Base-by-base conservation (phyloP, 805 yeast genomes). In the Groenewaldozyma tartarivorans region DNA sequence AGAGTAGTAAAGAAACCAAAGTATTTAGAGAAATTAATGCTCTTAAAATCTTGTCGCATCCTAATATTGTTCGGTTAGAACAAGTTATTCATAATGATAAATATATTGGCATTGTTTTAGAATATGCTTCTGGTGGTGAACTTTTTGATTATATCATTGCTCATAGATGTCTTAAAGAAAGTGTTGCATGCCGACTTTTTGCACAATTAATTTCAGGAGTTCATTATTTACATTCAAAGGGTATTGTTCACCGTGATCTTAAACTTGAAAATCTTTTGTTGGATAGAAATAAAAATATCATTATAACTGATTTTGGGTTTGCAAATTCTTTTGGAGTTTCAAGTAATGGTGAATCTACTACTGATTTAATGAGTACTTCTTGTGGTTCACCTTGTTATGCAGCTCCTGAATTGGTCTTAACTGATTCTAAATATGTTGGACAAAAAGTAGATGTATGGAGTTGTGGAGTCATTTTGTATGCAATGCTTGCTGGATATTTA, bases 361-460 rank as follows among this genome's bases (percentile, higher is more conserved):
- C 62, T 49, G 95, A 86, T 58, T 65, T 85, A 35, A 92, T 90
- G 97, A 79, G 79, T 57, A 90, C 97, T 1, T 77, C 88, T 29
- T 90, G 98, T 61, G 98, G 98, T 1, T 85, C 95, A 2, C 98
- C 98, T 1, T 90, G 98, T 60, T 90, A 90, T 61, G 98, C 98
- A 0, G 98, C 98, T 1, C 98, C 98, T 0, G 98, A 92, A 58
- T 66, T 92, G 43, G 98, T 92, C 2, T 80, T 87, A 22, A 81
- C 90, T 9, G 84, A 79, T 48, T 74, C 78, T 40, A 87, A 94
- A 13, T 92, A 92, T 58, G 86, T 83, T 50, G 96, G 95, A 18
- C 74, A 86, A 47, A 87, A 86, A 61, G 96, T 86, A 24, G 98
- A 92, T 62, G 81, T 88, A 33, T 92, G 98, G 98, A 85, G 96